Evolutionary conservation across 2,329 filamentous ascomycete genomes (phyloP).

Genomic region (Aspergillus felis): DNA sequence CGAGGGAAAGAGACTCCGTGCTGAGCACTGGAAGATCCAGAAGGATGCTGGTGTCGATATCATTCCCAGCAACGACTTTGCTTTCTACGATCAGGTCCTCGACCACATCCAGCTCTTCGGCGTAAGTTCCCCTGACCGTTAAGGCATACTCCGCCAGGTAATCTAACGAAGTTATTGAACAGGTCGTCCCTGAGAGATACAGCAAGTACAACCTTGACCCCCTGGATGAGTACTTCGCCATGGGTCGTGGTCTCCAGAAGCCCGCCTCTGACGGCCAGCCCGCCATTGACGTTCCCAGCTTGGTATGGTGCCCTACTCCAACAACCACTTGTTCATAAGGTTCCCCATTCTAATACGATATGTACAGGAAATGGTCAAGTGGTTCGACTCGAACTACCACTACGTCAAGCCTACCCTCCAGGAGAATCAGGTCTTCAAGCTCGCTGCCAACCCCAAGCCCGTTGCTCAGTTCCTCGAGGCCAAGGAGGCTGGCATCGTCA

Average conservation of each 20-base stretch:
- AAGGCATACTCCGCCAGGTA: slow-evolving; percentile 9
- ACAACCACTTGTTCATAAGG: not conserved
- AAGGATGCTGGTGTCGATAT: slow-evolving; percentile 95
- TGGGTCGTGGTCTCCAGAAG: slow-evolving; percentile 98
- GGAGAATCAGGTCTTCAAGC: slow-evolving; percentile 94
- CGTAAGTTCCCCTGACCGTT: slow-evolving; percentile 52
- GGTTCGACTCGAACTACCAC: slow-evolving; percentile 99
- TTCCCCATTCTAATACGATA: slow-evolving; percentile 23
- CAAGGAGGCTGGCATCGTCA: slow-evolving; percentile 91
- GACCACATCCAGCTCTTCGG: slow-evolving; percentile 98
- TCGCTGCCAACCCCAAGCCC: slow-evolving; percentile 83
- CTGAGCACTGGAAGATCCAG: slow-evolving; percentile 99
- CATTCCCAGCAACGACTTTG: slow-evolving; percentile 99
- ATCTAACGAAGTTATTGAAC: slow-evolving; percentile 21
- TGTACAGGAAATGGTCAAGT: slow-evolving; percentile 93
- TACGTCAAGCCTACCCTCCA: slow-evolving; percentile 99
- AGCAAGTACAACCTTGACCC: slow-evolving; percentile 80
- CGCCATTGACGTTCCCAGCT: slow-evolving; percentile 77
- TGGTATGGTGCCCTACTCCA: slow-evolving; percentile 48
- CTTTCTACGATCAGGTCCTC: slow-evolving; percentile 96
- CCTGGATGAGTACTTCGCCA: slow-evolving; percentile 98
- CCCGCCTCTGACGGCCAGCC: slow-evolving; percentile 51
- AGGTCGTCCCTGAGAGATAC: slow-evolving; percentile 92
- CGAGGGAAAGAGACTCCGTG: slow-evolving; percentile 94
- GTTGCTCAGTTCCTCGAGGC: slow-evolving; percentile 93